Conservation (phyloP, 2,329 filamentous ascomycete genomes). For the Talaromyces pinophilus region DNA sequence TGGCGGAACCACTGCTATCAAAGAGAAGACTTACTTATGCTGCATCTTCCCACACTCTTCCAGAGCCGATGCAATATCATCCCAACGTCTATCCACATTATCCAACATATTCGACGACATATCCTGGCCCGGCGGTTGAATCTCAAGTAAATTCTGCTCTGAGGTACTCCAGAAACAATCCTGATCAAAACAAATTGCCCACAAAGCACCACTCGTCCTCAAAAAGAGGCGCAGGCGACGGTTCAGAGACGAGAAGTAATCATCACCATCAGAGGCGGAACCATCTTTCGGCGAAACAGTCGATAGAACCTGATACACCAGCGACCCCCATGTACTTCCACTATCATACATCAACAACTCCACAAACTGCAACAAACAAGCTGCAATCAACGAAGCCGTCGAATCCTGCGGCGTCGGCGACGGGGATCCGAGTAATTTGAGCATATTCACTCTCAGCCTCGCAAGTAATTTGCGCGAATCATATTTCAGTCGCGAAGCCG, state of each 20-base stretch:
- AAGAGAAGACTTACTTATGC: not conserved
- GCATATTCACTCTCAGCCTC: not conserved
- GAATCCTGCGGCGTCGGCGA: not conserved
- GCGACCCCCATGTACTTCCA: not conserved
- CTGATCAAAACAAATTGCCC: not conserved
- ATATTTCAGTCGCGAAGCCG: not conserved
- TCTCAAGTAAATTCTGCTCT: not conserved
- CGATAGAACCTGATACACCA: not conserved
- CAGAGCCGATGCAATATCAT: not conserved
- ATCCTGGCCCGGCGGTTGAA: not conserved
- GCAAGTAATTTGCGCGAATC: not conserved
- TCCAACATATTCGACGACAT: not conserved
- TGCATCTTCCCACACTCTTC: not conserved
- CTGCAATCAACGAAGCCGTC: not conserved
- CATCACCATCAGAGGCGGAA: not conserved
- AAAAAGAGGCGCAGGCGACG: conserved; percentile 1
- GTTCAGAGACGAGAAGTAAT: not conserved
- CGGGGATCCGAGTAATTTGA: not conserved
- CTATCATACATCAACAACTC: conserved; percentile 4
- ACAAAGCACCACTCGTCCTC: not conserved
- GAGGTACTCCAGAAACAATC: not conserved
- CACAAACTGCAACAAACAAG: conserved; percentile 2
- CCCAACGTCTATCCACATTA: not conserved
- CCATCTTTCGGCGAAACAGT: not conserved
- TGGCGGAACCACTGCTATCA: too few species aligned